Evolutionary conservation across 495 filamentous ascomycete genomes (phyloP), one percentile per base, ranked within the genome.

Genomic region (Hyphodiscus hymeniophilus): DNA sequence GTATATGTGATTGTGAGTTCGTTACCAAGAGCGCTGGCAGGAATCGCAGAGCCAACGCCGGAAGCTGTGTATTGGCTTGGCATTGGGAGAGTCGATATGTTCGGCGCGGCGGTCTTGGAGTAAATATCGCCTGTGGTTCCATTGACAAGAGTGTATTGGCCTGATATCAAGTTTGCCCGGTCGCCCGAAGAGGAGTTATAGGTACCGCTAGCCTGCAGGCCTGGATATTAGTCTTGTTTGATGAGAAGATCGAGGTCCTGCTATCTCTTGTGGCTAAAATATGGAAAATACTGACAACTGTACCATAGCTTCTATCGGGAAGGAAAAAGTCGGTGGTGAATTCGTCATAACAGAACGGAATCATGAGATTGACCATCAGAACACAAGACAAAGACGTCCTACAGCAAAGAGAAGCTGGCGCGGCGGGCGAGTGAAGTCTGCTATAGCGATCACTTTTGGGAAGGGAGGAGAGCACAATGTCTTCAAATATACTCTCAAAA

Each of bases 261-360:
- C 5, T 4, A 28, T 28, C 26, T 10, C 5, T 28, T 10, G 26
- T 4, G 4, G 26, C 26, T 28, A 4, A 10, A 28, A 28, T 5
- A 28, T 28, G 26, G 5, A 28, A 28, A 28, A 28, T 28, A 28
- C 10, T 5, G 3, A 57, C 54, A 2, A 70, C 52, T 3, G 63
- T 62, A 10, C 69, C 69, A 21, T 52, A 64, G 13, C 64, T 64
- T 10, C 62, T 64, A 35, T 66, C 68, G 8, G 68, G 61, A 26
- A 70, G 63, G 31, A 57, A 57, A 40, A 47, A 70, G 21, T 70
- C 60, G 1, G 69, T 72, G 0, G 69, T 71, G 49, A 65, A 70
- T 32, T 60, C 61, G 46, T 72, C 64, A 45, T 68, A 55, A 24
- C 51, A 55, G 43, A 56, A 50, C 16, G 50, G 54, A 11, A 59